These are phyloP conservation scores for Aschersonia sp. DNA, from an alignment of 2,329 filamentous ascomycete species.

Conservation along the genomic window DNA sequence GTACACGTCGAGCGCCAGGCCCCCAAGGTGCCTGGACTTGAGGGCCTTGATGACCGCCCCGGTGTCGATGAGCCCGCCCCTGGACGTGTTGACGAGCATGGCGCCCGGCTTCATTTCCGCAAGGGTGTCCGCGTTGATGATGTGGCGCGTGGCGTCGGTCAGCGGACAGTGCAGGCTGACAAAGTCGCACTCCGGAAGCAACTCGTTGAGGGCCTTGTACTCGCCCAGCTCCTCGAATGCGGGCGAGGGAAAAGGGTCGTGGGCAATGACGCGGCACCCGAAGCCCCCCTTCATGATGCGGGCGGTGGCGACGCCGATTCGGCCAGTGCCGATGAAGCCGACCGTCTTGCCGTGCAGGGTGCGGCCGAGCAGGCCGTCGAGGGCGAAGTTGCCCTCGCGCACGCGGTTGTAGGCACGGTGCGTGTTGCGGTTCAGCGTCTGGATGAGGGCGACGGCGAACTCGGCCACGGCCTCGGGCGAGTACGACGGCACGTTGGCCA, in stretches of 20 bases:
- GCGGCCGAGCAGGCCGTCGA: conserved; percentile 47
- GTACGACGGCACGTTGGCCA: conserved; percentile 54
- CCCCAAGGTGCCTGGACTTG: conserved; percentile 44
- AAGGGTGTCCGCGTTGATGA: conserved; percentile 42
- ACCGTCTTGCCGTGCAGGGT: conserved; percentile 52
- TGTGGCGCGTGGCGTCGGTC: conserved; percentile 40
- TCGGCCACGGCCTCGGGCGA: conserved; percentile 57
- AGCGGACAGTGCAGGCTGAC: conserved; percentile 54
- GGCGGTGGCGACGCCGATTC: conserved; percentile 48
- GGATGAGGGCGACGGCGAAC: conserved; percentile 52
- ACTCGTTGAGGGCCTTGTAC: conserved; percentile 36
- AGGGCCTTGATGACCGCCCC: conserved; percentile 43
- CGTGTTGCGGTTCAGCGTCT: conserved; percentile 53
- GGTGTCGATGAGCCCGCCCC: conserved; percentile 50
- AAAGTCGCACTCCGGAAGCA: conserved; percentile 43
- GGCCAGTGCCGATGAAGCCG: conserved; percentile 49
- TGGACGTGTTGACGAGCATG: conserved; percentile 53
- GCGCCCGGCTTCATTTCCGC: conserved; percentile 42
- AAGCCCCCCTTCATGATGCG: conserved; percentile 52
- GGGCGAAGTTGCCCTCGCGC: conserved; percentile 52
- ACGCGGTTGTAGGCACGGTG: conserved; percentile 56
- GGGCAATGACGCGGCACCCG: conserved; percentile 46
- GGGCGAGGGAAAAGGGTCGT: conserved; percentile 38
- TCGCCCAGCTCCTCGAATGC: conserved; percentile 35
- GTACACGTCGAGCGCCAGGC: conserved; percentile 53